These are phyloP conservation scores for Russula virescens DNA, from an alignment of 768 basidiomycete species.

Conservation along the genomic window DNA sequence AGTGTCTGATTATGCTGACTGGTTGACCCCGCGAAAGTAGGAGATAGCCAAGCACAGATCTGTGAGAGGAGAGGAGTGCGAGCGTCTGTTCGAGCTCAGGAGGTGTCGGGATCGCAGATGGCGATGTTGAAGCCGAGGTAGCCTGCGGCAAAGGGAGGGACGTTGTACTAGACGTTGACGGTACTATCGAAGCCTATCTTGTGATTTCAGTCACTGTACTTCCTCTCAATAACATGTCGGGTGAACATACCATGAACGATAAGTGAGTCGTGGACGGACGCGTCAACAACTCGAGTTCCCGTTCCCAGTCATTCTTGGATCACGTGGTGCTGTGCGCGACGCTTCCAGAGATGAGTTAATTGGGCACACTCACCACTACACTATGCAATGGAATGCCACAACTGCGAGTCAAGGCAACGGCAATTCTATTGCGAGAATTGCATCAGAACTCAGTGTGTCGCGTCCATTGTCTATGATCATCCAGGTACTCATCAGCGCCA, in stretches of 20 bases:
- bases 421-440: conserved; percentile 25
- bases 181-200: conserved; percentile 11
- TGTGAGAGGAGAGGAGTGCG: conserved; percentile 66
- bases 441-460: conserved; percentile 23
- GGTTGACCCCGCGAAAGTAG: conserved; percentile 69
- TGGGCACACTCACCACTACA: neutral
- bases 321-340: conserved; percentile 8
- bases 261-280: neutral
- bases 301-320: neutral
- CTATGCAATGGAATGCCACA: conserved; percentile 26
- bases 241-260: neutral
- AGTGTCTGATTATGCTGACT: conserved; percentile 75
- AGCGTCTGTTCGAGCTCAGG: conserved; percentile 84
- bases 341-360: neutral
- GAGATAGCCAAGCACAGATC: conserved; percentile 83
- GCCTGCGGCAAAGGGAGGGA: conserved; percentile 25
- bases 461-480: neutral
- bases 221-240: neutral
- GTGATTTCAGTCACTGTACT: neutral
- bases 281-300: too few relatives aligned
- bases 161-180: conserved; percentile 21
- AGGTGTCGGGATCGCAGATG: conserved; percentile 37
- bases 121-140: conserved; percentile 8
- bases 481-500: neutral
- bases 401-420: conserved; percentile 25